phyloP scores from a whole-genome alignment of 768 basidiomycete genomes.

The Mycena floridula region DNA sequence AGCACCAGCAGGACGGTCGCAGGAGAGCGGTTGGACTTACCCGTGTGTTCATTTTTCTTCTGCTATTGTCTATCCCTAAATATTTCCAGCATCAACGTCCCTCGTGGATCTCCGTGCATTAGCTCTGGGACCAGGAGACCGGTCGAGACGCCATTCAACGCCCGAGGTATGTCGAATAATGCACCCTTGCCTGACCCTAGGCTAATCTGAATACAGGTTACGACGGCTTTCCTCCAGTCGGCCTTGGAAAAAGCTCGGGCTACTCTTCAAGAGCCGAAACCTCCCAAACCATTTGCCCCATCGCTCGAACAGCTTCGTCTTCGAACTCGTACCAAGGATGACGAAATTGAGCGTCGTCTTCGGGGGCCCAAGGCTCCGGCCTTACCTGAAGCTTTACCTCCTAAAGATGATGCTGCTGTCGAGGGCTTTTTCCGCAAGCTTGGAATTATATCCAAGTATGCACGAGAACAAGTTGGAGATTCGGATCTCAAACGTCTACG shows the following conservation, averaged over 20 bases:
- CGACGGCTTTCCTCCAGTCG: conserved; percentile 45
- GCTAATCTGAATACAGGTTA: conserved; percentile 14
- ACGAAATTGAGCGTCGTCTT: conserved; percentile 55
- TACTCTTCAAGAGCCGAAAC: conserved; percentile 58
- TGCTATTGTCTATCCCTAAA: conserved; percentile 2
- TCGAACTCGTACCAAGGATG: conserved; percentile 45
- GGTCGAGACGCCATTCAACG: conserved; percentile 32
- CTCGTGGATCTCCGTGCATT: conserved; percentile 37
- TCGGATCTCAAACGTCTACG: conserved; percentile 61
- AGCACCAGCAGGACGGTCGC: conserved; percentile 24
- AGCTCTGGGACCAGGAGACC: conserved; percentile 9
- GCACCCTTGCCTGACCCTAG: too few relatives aligned
- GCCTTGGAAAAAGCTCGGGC: conserved; percentile 56
- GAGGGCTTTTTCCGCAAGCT: conserved; percentile 44
- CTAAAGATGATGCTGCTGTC: conserved; percentile 55
- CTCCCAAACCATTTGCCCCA: conserved; percentile 47
- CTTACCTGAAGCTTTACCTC: conserved; percentile 50
- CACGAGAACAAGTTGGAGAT: conserved; percentile 64
- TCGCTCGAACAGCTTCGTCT: conserved; percentile 51
- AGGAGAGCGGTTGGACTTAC: conserved; percentile 13
- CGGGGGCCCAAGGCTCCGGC: conserved; percentile 33
- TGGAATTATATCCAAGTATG: conserved; percentile 57
- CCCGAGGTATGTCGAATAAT: conserved; percentile 10
- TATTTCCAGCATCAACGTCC: conserved; percentile 41
- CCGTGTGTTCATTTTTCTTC: conserved; percentile 32